phyloP scores from a whole-genome alignment of 73 alveolate species.

The Effrenium voratum region DNA sequence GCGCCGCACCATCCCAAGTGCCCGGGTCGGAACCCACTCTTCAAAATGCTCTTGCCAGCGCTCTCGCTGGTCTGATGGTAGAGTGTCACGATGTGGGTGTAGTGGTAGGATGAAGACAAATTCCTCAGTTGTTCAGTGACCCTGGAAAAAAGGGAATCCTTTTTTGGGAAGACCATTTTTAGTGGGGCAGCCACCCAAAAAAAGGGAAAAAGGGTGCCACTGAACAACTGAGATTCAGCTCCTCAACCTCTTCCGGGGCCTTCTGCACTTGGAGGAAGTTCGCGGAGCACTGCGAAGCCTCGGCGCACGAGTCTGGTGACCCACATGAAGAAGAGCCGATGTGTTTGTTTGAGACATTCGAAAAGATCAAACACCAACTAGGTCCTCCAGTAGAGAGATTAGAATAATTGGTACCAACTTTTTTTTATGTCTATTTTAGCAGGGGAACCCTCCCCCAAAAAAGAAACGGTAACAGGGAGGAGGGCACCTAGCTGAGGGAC shows the following conservation, averaged over 20 bases:
- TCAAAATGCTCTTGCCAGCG: slow-evolving; percentile 35
- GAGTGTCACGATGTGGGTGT: slow-evolving; percentile 55
- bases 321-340: no score
- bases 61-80: slow-evolving; percentile 56
- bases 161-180: background rate
- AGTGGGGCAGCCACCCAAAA: no score
- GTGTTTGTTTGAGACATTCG: no score
- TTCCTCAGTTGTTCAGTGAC: background rate
- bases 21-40: slow-evolving; percentile 56
- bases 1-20: slow-evolving; percentile 92
- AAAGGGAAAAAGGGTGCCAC: no score
- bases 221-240: no score
- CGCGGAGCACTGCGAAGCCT: slow-evolving; percentile 26
- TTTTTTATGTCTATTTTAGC: background rate
- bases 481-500: background rate
- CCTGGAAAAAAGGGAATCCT: background rate
- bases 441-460: background rate
- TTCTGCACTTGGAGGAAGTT: slow-evolving; percentile 26
- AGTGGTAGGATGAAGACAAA: no score
- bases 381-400: background rate
- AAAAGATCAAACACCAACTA: background rate
- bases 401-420: background rate
- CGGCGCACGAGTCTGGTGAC: no score
- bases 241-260: background rate
- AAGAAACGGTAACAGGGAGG: background rate